phyloP scores from a whole-genome alignment of 441 rosid genomes.

The Biscutella laevigata region DNA sequence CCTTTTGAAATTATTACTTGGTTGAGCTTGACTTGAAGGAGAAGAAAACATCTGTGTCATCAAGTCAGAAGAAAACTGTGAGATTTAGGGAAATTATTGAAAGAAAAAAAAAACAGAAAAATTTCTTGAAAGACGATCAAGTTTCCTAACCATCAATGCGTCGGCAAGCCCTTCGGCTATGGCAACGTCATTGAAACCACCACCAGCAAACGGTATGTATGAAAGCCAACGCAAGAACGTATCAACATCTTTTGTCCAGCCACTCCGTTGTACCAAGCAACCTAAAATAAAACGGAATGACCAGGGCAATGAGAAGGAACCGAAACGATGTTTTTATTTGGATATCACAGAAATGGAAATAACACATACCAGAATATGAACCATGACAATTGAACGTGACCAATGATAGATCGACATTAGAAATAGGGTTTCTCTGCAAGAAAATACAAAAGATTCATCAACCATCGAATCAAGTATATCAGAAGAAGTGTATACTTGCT shows the following conservation, averaged over 20 bases:
- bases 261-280: slow-evolving; percentile 84
- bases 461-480: neutral
- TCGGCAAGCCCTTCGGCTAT: slow-evolving; percentile 97
- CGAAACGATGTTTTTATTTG: neutral
- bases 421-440: slow-evolving; percentile 49
- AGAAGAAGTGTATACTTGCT: neutral
- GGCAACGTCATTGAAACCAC: slow-evolving; percentile 90
- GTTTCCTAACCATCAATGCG: slow-evolving; percentile 73
- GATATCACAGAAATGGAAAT: slow-evolving; percentile 11
- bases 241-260: slow-evolving; percentile 88
- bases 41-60: slow-evolving; percentile 66
- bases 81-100: neutral
- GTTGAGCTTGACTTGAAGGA: slow-evolving; percentile 59
- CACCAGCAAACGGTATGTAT: slow-evolving; percentile 69
- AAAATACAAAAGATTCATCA: slow-evolving; percentile 12
- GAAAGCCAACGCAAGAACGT: slow-evolving; percentile 73
- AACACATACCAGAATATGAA: slow-evolving; percentile 59
- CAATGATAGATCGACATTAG: slow-evolving; percentile 59
- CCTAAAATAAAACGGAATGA: slow-evolving; percentile 33
- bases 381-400: slow-evolving; percentile 75
- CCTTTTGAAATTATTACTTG: slow-evolving; percentile 61
- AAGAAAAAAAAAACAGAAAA: neutral
- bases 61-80: slow-evolving; percentile 22
- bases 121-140: slow-evolving; percentile 1
- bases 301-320: neutral